Conservation (phyloP, 2,329 filamentous ascomycete genomes). For the Penicillium italicum region DNA sequence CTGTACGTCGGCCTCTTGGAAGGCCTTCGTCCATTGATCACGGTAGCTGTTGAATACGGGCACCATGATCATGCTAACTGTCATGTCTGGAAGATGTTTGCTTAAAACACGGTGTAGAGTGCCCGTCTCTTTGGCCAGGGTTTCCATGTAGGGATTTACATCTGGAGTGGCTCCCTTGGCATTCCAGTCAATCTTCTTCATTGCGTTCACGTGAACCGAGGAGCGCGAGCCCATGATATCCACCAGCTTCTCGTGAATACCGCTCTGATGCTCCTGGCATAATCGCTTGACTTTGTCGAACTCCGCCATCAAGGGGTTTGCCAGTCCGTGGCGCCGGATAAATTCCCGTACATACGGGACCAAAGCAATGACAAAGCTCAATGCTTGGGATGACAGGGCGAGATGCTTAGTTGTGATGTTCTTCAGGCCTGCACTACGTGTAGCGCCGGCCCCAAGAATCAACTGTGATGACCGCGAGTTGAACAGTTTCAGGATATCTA, state of each 20-base stretch:
- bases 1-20: conserved; percentile 62
- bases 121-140: conserved; percentile 76
- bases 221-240: conserved; percentile 86
- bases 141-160: conserved; percentile 77
- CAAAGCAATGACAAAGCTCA: conserved; percentile 81
- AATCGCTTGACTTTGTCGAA: conserved; percentile 84
- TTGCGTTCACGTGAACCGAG: conserved; percentile 66
- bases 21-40: conserved; percentile 70
- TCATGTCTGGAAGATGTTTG: conserved; percentile 73
- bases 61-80: conserved; percentile 77
- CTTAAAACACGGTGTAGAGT: conserved; percentile 79
- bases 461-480: conserved; percentile 96
- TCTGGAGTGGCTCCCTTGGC: conserved; percentile 42
- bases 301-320: conserved; percentile 64
- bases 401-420: conserved; percentile 97
- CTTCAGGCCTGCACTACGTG: conserved; percentile 79
- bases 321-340: conserved; percentile 67
- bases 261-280: conserved; percentile 84
- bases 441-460: conserved; percentile 91
- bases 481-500: conserved; percentile 87
- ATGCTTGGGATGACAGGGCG: conserved; percentile 81
- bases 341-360: conserved; percentile 91
- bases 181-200: conserved; percentile 76
- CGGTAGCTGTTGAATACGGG: conserved; percentile 80
- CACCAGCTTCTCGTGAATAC: conserved; percentile 86